A percentile compares a stretch with the other conserved stretches of the same genome.
These are phyloP conservation scores for Cyberlindnera petersonii DNA, from an alignment of 805 yeast species.

Conservation along the genomic window DNA sequence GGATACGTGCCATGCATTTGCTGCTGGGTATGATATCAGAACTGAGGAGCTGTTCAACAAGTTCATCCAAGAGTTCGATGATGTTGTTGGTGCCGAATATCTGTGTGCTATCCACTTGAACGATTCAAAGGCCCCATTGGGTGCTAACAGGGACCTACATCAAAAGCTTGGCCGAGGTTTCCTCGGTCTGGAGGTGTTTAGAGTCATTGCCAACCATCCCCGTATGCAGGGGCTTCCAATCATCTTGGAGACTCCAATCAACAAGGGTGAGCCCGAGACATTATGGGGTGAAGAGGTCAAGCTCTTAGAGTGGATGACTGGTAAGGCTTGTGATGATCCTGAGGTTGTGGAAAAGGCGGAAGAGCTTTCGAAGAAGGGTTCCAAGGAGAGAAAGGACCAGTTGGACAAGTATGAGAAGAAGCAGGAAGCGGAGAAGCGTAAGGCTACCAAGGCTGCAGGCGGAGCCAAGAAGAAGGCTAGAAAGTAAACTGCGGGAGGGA, in stretches of 20 bases:
- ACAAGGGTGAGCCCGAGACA: conserved; percentile 47
- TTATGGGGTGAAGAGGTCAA: conserved; percentile 79
- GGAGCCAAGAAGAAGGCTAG: conserved; percentile 8
- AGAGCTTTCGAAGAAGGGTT: conserved; percentile 57
- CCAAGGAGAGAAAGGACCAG: conserved; percentile 46
- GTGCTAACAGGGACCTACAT: conserved; percentile 87
- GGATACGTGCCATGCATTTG: conserved; percentile 95
- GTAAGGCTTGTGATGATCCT: conserved; percentile 45
- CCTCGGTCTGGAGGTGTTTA: conserved; percentile 79
- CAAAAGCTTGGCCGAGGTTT: conserved; percentile 88
- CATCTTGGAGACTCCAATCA: conserved; percentile 82
- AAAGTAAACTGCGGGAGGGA: conserved; percentile 2
- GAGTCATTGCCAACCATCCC: conserved; percentile 66
- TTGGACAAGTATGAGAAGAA: conserved; percentile 14
- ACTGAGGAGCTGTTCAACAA: conserved; percentile 49
- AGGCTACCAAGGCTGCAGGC: conserved; percentile 9
- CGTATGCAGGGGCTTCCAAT: conserved; percentile 68
- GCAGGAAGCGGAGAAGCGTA: conserved; percentile 11
- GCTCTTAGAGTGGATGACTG: conserved; percentile 76
- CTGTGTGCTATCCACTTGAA: conserved; percentile 81
- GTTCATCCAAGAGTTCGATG: conserved; percentile 78
- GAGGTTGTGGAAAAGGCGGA: conserved; percentile 49
- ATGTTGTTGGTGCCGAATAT: conserved; percentile 67
- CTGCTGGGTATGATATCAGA: conserved; percentile 92
- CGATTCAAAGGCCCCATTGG: conserved; percentile 92